Evolutionary conservation across 2,329 filamentous ascomycete species (phyloP).

Genomic region (Leptosphaerulina australis): DNA sequence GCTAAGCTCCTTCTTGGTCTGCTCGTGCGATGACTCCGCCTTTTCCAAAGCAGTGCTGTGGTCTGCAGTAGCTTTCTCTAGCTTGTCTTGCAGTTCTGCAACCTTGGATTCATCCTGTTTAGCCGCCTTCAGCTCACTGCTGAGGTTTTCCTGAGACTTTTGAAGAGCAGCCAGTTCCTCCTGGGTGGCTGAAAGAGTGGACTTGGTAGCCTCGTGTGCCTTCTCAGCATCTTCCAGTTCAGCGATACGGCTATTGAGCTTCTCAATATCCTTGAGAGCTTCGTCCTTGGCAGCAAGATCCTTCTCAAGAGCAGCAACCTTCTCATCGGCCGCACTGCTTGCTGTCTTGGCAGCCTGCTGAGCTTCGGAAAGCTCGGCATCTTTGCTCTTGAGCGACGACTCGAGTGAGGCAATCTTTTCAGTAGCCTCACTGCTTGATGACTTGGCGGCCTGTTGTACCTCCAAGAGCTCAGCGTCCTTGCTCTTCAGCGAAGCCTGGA

Average conservation of each 20-base stretch:
- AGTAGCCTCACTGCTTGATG: conserved; percentile 25
- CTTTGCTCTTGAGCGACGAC: conserved; percentile 18
- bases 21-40: conserved; percentile 21
- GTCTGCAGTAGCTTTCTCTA: conserved; percentile 30
- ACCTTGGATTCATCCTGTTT: conserved; percentile 27
- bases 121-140: conserved; percentile 27
- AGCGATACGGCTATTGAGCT: conserved; percentile 20
- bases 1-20: conserved; percentile 20
- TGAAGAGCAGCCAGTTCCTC: conserved; percentile 21
- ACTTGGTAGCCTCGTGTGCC: conserved; percentile 25
- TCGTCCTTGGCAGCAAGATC: conserved; percentile 31
- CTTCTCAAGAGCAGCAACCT: conserved; percentile 38
- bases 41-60: conserved; percentile 29
- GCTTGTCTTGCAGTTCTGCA: conserved; percentile 28
- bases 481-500: conserved; percentile 28
- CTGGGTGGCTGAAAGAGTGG: conserved; percentile 18
- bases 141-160: conserved; percentile 26
- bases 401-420: conserved; percentile 38
- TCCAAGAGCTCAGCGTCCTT: conserved; percentile 23
- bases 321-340: conserved; percentile 26
- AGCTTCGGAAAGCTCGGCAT: conserved; percentile 19
- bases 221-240: conserved; percentile 30
- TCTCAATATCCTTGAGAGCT: conserved; percentile 21
- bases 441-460: conserved; percentile 22
- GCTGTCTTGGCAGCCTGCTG: conserved; percentile 29